These are phyloP conservation scores for Colletotrichum lupini DNA, from an alignment of 2,329 filamentous ascomycete species.

Conservation along the genomic window DNA sequence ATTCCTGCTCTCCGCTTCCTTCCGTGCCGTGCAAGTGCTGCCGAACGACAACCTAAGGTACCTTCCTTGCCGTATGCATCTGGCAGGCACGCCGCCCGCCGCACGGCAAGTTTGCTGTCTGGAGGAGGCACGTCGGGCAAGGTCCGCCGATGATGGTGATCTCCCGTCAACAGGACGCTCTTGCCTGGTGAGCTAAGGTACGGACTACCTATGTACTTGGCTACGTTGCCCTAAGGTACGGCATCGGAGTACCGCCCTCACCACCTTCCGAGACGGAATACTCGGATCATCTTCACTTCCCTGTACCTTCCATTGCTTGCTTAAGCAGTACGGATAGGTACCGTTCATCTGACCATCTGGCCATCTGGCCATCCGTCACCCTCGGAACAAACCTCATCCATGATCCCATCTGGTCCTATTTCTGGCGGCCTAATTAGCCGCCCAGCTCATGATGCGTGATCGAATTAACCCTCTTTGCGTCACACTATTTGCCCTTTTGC, in stretches of 20 bases:
- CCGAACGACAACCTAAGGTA: not conserved
- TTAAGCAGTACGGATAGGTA: not conserved
- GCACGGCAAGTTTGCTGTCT: not conserved
- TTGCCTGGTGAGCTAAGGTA: not conserved
- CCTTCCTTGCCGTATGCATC: too few species aligned
- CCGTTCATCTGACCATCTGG: slow-evolving; percentile 23
- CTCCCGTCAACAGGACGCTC: slow-evolving; percentile 19
- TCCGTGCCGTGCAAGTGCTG: slow-evolving; percentile 14
- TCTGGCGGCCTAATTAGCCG: slow-evolving; percentile 34
- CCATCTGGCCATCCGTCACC: not conserved
- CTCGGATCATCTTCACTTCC: slow-evolving; percentile 4
- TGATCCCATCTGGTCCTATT: slow-evolving; percentile 16
- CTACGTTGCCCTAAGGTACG: not conserved
- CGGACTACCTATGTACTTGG: too few species aligned
- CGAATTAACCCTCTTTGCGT: slow-evolving; percentile 33
- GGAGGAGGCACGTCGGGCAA: slow-evolving; percentile 22
- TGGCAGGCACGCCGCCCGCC: not conserved
- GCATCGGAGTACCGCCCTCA: not conserved
- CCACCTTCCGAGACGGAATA: slow-evolving; percentile 23
- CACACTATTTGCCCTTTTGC: slow-evolving; percentile 20
- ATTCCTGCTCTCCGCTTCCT: not conserved
- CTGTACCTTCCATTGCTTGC: too few species aligned
- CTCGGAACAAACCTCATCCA: not conserved
- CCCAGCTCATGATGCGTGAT: slow-evolving; percentile 29
- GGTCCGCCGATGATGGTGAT: slow-evolving; percentile 31